Base-by-base conservation (phyloP, 2,329 filamentous ascomycete species). In the Aspergillus pseudotamarii region DNA sequence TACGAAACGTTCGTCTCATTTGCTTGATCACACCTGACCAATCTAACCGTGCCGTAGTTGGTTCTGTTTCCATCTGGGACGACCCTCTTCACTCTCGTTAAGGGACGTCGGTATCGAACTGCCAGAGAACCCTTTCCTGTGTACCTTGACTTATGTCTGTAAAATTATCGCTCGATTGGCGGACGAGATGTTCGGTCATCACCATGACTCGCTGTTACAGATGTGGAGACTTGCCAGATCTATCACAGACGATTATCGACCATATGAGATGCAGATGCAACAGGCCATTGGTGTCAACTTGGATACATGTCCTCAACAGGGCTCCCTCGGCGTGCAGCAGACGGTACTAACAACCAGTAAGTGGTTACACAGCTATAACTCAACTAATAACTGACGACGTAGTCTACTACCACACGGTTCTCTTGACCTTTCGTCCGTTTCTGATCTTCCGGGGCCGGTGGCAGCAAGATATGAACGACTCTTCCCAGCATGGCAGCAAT, bases 381-480 rank as follows among this genome's bases (percentile, higher is more conserved):
- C 21, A 3, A 62, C 46, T 10, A 8, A 8, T 8, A 54, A 56
- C 64, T 70, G 36, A 69, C 16, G 5, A 14, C 11, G 2, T 32
- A 82, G 80, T 81, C 45, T 82, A 82, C 51, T 78, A 82, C 34
- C 79, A 80, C 55, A 80, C 78, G 1, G 64, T 82, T 1, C 66
- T 81, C 4, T 63, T 82, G 8, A 81, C 79, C 0, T 82, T 81
- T 58, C 75, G 80, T 0, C 80, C 81, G 5, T 82, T 82, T 59
- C 61, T 82, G 30, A 79, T 82, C 10, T 75, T 82, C 26, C 74
- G 80, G 21, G 79, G 79, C 4, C 79, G 81, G 61, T 72, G 79
- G 66, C 77, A 74, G 56, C 72, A 76, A 10, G 76, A 80, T 38
- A 68, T 62, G 61, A 70, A 69, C 61, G 32, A 60, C 6, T 41